A percentile compares a stretch with the other conserved stretches of the same genome.
These are phyloP conservation scores for Schizochytrium sp. DNA, from an alignment of 108 stramenopile genomes.

Conservation along the genomic window DNA sequence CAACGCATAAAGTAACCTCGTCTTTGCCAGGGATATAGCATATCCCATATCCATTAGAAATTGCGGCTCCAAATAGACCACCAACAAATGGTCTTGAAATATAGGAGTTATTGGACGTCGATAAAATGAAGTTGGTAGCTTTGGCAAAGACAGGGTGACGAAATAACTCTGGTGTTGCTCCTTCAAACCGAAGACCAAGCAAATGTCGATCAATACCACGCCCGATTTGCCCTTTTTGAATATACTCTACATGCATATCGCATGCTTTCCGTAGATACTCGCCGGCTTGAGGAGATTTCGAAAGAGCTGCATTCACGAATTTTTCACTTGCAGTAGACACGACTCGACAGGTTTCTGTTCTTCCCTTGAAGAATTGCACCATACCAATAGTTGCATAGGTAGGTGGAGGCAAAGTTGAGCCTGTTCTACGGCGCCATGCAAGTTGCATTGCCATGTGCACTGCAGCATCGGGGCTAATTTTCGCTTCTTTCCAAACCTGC, in stretches of 20 bases:
- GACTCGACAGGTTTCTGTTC: conserved; percentile 32
- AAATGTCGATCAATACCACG: conserved; percentile 18
- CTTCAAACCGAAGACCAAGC: conserved; percentile 2
- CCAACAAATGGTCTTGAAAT: not conserved
- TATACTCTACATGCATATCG: conserved; percentile 9
- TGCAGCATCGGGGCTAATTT: conserved; percentile 18
- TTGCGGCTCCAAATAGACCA: conserved; percentile 15
- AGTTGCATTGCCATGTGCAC: conserved; percentile 57
- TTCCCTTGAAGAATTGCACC: conserved; percentile 4
- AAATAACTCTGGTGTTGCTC: conserved; percentile 19
- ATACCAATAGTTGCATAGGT: conserved; percentile 59
- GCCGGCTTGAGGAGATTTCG: not conserved
- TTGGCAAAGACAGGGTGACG: conserved; percentile 54
- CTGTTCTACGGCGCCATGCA: not conserved
- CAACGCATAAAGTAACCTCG: not conserved
- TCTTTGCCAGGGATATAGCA: conserved; percentile 50
- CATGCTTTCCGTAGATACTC: conserved; percentile 28
- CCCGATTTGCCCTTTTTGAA: conserved; percentile 24
- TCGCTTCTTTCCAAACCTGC: not conserved
- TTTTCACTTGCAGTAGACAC: not conserved
- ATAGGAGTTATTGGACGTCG: conserved; percentile 46
- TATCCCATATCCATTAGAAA: conserved; percentile 52
- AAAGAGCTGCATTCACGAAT: conserved; percentile 33
- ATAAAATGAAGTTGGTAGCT: not conserved
- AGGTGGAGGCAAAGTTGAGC: not conserved